Base-by-base conservation (phyloP, 148 eudicot species). In the Amaranthus palmeri region DNA sequence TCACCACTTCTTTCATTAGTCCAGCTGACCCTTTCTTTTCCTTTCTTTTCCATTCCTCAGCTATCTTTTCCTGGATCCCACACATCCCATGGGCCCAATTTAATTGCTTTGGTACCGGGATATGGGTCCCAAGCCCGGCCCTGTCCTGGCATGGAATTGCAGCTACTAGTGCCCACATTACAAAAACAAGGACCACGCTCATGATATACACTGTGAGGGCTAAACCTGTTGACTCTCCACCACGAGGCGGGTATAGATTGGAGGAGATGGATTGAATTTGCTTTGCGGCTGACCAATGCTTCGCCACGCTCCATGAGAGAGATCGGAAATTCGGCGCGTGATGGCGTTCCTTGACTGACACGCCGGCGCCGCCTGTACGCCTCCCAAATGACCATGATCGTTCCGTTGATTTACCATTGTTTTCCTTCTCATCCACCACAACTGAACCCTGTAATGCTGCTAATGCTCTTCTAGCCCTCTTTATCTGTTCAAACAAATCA, bases 1-100 rank as follows among this genome's bases (percentile, higher is more conserved):
- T 86, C 52, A 83, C 92, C 8, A 85, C 74, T 76, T 96, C 99
- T 44, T 85, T 87, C 89, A 96, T 76, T 54, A 96, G 76, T 14
- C 99, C 99, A 40, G 77, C 76, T 0, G 79, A 76, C 62, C 93
- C 93, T 65, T 84, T 91, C 84, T 90, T 95, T 81, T 91, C 99
- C 81, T 90, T 92, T 76, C 79, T 89, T 84, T 89, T 91, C 99
- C 92, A 89, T 57, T 95, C 97, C 70, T 95, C 99, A 3, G 82
- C 90, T 17, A 95, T 91, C 73, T 87, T 95, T 65, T 95, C 99
- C 13, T 88, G 93, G 60, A 95, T 75, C 69, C 80, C 79, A 48
- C 82, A 74, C 51, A 95, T 72, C 0, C 86, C 67, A 0, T 86
- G 88, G 51, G 92, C 93, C 97, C 99, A 95, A 3, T 36, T 73